Evolutionary conservation across 2,329 filamentous ascomycete genomes (phyloP).

Genomic region (Botrytis porri): DNA sequence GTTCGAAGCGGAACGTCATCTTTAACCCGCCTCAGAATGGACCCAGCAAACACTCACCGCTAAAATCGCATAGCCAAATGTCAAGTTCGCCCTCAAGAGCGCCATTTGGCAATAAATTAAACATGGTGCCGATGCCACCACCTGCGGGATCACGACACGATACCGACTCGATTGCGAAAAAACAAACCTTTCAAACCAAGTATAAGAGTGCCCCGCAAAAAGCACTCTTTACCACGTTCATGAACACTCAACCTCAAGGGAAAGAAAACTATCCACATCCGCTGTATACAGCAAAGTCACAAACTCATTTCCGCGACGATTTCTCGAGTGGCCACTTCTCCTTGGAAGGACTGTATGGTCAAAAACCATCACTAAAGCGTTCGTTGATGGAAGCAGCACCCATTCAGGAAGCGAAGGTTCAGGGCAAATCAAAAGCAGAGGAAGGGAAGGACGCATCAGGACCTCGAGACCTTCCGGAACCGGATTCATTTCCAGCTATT

Average conservation of each 20-base stretch:
- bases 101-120: slow-evolving; percentile 62
- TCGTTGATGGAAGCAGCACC: slow-evolving; percentile 69
- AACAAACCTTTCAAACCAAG: slow-evolving; percentile 54
- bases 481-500: slow-evolving; percentile 70
- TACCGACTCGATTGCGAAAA: slow-evolving; percentile 70
- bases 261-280: slow-evolving; percentile 54
- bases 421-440: slow-evolving; percentile 57
- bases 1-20: slow-evolving; percentile 58
- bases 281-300: slow-evolving; percentile 48
- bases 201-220: slow-evolving; percentile 53
- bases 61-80: slow-evolving; percentile 56
- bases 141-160: slow-evolving; percentile 52
- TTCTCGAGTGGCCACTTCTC: slow-evolving; percentile 44
- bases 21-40: slow-evolving; percentile 58
- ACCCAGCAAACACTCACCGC: slow-evolving; percentile 62
- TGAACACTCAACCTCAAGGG: slow-evolving; percentile 40
- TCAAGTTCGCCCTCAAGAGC: slow-evolving; percentile 59
- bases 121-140: slow-evolving; percentile 65
- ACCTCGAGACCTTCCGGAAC: slow-evolving; percentile 38
- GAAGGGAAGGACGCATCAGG: slow-evolving; percentile 51
- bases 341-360: slow-evolving; percentile 50
- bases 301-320: slow-evolving; percentile 38
- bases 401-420: slow-evolving; percentile 65
- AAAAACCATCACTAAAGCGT: slow-evolving; percentile 56
- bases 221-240: slow-evolving; percentile 45